A percentile compares a stretch with the other conserved stretches of the same genome.
Evolutionary conservation across 2,329 filamentous ascomycete genomes (phyloP).

Genomic region (Pseudogymnoascus sp.): DNA sequence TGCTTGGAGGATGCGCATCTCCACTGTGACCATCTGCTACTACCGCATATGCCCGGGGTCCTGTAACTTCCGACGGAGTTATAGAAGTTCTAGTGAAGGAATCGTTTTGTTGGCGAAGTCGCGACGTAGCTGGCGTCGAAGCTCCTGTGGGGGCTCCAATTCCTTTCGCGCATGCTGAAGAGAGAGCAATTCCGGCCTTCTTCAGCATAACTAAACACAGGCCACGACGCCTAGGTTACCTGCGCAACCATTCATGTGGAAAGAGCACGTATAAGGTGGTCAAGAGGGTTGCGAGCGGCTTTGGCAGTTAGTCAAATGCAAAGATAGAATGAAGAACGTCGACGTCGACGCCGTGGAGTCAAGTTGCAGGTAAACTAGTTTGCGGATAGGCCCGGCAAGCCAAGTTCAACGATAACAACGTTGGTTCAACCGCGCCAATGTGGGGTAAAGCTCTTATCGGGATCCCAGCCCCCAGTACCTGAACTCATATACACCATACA

Average conservation of each 20-base stretch:
- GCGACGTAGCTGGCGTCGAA: constrained; percentile 26
- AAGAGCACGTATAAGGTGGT: neutral
- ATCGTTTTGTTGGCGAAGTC: constrained; percentile 17
- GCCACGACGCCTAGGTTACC: neutral
- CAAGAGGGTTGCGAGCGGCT: constrained; percentile 9
- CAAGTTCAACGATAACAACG: neutral
- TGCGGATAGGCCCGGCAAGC: constrained; percentile 1
- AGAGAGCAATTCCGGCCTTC: constrained; percentile 34
- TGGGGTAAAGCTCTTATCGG: constrained; percentile 2
- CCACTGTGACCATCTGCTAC: constrained; percentile 29
- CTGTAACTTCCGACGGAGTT: constrained; percentile 9
- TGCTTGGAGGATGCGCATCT: constrained; percentile 28
- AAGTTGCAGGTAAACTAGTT: constrained; percentile 10
- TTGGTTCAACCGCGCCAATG: neutral
- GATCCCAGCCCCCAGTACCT: neutral
- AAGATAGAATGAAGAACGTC: neutral
- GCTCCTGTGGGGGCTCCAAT: constrained; percentile 24
- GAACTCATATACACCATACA: too few relatives aligned
- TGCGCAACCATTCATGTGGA: neutral
- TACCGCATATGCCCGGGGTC: constrained; percentile 31
- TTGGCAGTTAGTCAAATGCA: neutral
- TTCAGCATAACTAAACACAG: constrained; percentile 36
- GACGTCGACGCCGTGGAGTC: constrained; percentile 2
- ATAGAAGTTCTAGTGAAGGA: constrained; percentile 14
- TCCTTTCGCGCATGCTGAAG: constrained; percentile 31